Evolutionary conservation across 306 rosid genomes (phyloP).

Genomic region (Dicorynia guianensis): DNA sequence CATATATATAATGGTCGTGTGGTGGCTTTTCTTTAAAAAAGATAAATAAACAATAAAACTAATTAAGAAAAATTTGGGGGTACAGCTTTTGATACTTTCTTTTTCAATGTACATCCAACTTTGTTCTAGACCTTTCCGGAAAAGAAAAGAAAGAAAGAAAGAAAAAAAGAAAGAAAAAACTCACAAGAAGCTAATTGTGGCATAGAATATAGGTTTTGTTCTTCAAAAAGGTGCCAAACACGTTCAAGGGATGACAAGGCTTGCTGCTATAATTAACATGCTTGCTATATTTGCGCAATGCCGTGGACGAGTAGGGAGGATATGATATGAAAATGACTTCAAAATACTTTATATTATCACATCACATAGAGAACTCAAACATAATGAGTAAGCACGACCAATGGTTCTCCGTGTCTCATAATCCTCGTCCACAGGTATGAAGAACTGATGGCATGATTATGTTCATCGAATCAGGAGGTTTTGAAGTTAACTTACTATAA

Average conservation of each 20-base stretch:
- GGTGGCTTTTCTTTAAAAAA: background rate
- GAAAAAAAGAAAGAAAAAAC: no score
- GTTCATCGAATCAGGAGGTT: conserved; percentile 29
- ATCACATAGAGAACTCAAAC: conserved; percentile 26
- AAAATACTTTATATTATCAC: conserved; percentile 35
- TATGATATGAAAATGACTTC: conserved; percentile 34
- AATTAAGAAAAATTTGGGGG: background rate
- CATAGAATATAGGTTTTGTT: background rate
- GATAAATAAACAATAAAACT: background rate
- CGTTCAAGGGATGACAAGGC: conserved; percentile 31
- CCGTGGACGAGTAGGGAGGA: conserved; percentile 15
- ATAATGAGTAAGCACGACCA: conserved; percentile 1
- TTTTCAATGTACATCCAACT: background rate
- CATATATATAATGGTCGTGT: background rate
- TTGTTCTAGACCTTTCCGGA: background rate
- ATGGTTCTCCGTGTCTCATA: conserved; percentile 1
- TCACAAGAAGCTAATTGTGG: no score
- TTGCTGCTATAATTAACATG: conserved; percentile 6
- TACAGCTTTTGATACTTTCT: background rate
- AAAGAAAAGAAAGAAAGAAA: no score
- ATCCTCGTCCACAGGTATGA: conserved; percentile 5
- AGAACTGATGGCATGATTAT: conserved; percentile 34
- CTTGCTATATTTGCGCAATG: conserved; percentile 1
- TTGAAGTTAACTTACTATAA: background rate
- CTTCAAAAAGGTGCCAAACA: conserved; percentile 40